A percentile compares a stretch with the other conserved stretches of the same genome.
phyloP scores from a whole-genome alignment of 441 rosid species.

The Theobroma grandiflorum region DNA sequence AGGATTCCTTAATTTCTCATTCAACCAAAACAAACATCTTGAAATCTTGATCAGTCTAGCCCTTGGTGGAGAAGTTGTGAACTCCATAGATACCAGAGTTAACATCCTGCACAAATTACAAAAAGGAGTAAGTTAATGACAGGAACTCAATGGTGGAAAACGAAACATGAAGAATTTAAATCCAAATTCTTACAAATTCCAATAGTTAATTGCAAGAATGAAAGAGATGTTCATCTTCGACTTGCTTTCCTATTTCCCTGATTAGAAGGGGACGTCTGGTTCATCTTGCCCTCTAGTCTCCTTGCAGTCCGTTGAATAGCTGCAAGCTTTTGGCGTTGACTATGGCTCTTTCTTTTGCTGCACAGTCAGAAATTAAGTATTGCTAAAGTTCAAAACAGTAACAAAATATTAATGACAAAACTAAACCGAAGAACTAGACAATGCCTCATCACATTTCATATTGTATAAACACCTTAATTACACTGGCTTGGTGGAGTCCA shows the following conservation, averaged over 20 bases:
- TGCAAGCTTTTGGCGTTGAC: constrained; percentile 74
- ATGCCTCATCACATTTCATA: not conserved
- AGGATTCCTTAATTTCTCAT: not conserved
- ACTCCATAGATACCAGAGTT: not conserved
- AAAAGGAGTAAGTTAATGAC: not conserved
- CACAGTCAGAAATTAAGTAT: constrained; percentile 10
- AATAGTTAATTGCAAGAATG: not conserved
- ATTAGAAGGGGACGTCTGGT: constrained; percentile 32
- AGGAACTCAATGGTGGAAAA: not conserved
- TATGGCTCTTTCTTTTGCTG: constrained; percentile 72
- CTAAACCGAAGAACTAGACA: not conserved
- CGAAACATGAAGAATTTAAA: not conserved
- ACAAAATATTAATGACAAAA: not conserved
- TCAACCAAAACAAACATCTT: not conserved
- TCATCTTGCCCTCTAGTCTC: constrained; percentile 61
- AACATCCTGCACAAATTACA: not conserved
- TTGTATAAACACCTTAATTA: not conserved
- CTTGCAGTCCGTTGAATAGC: constrained; percentile 69
- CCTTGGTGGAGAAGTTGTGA: not conserved
- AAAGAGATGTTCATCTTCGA: constrained; percentile 35
- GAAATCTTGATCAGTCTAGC: not conserved
- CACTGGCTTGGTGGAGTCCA: constrained; percentile 2
- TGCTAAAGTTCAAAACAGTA: not conserved
- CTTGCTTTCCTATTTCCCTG: constrained; percentile 52
- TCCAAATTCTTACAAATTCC: not conserved